Base-by-base conservation (phyloP, 345 rosid genomes). In the Populus davidiana region DNA sequence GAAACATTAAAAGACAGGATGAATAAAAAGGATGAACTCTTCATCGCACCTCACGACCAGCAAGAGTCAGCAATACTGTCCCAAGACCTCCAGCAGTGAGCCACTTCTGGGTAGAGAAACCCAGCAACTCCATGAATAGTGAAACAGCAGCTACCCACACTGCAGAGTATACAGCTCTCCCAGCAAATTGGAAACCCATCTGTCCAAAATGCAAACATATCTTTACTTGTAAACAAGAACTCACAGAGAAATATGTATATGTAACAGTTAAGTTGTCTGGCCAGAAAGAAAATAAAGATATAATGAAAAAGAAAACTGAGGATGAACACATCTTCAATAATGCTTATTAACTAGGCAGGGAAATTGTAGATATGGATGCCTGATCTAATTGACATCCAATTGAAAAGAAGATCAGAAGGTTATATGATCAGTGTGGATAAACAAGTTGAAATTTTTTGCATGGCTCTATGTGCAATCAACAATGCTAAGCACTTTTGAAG, bases 31-130 rank as follows among this genome's bases (percentile, higher is more conserved):
- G 47, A 38, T 1, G 38, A 59, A 67, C 21, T 21, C 25, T 12
- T 29, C 17, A 21, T 59, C 43, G 18, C 75, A 92, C 99, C 98
- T 95, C 99, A 67, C 99, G 97, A 77, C 98, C 99, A 85, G 97
- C 98, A 74, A 95, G 99, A 33, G 98, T 95, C 79, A 95, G 91
- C 87, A 95, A 81, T 31, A 95, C 98, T 73, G 98, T 93, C 70
- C 99, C 99, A 81, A 95, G 91, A 83, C 99, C 99, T 62, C 99
- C 99, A 73, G 97, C 97, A 12, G 99, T 95, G 73, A 95, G 82
- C 98, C 97, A 91, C 82, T 83, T 96, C 85, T 96, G 99, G 80
- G 99, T 88, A 67, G 96, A 91, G 85, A 93, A 93, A 80, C 98
- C 97, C 35, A 93, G 86, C 82, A 96, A 88, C 85, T 96, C 98